Evolutionary conservation across 495 filamentous ascomycete species (phyloP), one percentile per base, ranked within the genome.

Genomic region (Tricharina praecox): DNA sequence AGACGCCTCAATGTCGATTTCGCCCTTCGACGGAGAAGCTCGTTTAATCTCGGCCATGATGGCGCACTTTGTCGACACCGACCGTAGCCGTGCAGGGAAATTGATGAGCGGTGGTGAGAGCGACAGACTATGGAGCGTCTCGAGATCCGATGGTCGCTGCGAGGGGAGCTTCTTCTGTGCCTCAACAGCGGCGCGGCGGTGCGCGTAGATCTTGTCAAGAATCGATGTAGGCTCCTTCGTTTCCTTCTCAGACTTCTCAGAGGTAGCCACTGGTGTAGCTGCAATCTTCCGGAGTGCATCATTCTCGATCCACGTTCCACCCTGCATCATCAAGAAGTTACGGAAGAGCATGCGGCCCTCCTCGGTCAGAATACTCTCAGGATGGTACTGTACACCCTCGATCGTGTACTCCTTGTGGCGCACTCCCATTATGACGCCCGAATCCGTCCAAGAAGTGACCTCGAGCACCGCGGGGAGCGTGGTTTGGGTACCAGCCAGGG

Each of bases 11-110:
- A 88, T 72, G 1, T 88, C 82, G 41, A 99, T 96, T 19, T 88
- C 74, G 21, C 90, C 90, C 64, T 99, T 99, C 1, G 90, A 96
- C 3, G 90, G 90, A 8, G 92, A 96, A 4, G 81, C 90, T 39
- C 90, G 74, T 64, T 99, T 99, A 59, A 99, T 92, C 64, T 99
- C 90, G 18, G 90, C 90, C 78, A 92, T 84, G 10, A 99, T 71
- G 8, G 58, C 58, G 21, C 50, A 53, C 1, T 51, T 49, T 13
- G 58, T 61, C 2, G 86, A 81, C 15, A 96, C 66, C 3, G 77
- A 72, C 49, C 80, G 76, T 48, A 99, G 61, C 15, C 90, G 76
- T 26, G 78, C 73, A 40, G 81, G 75, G 55, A 99, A 85, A 2
- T 80, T 73, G 19, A 96, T 73, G 50, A 85, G 82, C 11, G 90